These are phyloP conservation scores for Ampelocalamus luodianensis DNA, from an alignment of 176 grass and related monocot genomes.

Conservation along the genomic window DNA sequence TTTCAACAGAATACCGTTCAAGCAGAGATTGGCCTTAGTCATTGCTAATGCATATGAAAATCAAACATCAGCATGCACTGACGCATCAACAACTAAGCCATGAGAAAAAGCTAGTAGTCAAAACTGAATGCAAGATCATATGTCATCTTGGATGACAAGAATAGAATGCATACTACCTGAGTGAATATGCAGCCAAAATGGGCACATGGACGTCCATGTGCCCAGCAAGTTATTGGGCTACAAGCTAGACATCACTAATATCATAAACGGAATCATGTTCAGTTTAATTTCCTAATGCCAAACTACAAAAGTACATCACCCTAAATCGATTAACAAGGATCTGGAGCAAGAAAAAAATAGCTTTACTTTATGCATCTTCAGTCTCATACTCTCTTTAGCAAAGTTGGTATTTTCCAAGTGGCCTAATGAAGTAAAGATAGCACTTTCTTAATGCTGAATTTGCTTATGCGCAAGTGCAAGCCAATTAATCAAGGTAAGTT, in stretches of 20 bases:
- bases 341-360: slow-evolving; percentile 17
- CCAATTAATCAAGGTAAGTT: background rate
- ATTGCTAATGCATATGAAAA: background rate
- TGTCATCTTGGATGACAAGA: background rate
- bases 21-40: background rate
- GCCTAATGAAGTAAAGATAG: background rate
- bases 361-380: background rate
- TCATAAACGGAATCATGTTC: background rate
- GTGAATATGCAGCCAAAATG: background rate
- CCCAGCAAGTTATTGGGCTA: background rate
- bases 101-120: background rate
- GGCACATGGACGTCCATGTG: background rate
- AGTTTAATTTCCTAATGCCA: background rate
- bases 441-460: background rate
- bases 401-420: slow-evolving; percentile 7
- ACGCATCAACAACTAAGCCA: background rate
- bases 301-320: background rate
- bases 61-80: background rate
- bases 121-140: background rate
- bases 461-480: background rate
- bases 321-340: background rate
- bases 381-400: background rate
- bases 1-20: background rate
- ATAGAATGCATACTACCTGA: background rate
- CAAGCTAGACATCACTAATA: background rate